These are phyloP conservation scores for Lophiostoma macrostomum DNA, from an alignment of 495 filamentous ascomycete genomes.

Conservation along the genomic window DNA sequence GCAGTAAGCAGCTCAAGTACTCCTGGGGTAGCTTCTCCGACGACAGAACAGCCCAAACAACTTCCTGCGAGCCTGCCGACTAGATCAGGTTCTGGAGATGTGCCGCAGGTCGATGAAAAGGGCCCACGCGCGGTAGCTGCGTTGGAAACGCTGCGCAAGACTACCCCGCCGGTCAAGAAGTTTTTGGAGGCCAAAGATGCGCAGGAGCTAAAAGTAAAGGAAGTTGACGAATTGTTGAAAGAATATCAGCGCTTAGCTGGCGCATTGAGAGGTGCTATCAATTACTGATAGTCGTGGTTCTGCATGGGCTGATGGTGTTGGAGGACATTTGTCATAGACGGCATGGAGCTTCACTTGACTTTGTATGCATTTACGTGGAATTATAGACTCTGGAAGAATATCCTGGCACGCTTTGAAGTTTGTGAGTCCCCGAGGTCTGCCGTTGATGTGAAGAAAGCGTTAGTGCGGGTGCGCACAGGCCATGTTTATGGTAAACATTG, in stretches of 20 bases:
- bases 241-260: slow-evolving; percentile 83
- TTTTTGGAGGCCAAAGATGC: slow-evolving; percentile 80
- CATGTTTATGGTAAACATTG: no score
- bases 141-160: slow-evolving; percentile 51
- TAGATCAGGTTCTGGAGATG: slow-evolving; percentile 19
- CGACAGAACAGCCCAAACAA: slow-evolving; percentile 19
- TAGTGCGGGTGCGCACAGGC: no score
- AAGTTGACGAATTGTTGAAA: slow-evolving; percentile 75
- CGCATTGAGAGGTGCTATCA: slow-evolving; percentile 55
- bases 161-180: slow-evolving; percentile 69
- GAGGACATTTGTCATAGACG: no score
- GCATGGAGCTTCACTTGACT: no score
- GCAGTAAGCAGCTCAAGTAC: slow-evolving; percentile 41
- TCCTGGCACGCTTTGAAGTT: no score
- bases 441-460: no score
- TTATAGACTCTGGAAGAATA: no score
- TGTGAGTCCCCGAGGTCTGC: no score
- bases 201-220: slow-evolving; percentile 73
- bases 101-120: slow-evolving; percentile 28
- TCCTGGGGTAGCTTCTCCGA: slow-evolving; percentile 23
- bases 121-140: slow-evolving; percentile 33
- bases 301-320: neutral
- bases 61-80: neutral
- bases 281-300: slow-evolving; percentile 8
- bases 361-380: no score